Evolutionary conservation across 441 rosid species (phyloP).

Genomic region (Gossypium schwendimanii): DNA sequence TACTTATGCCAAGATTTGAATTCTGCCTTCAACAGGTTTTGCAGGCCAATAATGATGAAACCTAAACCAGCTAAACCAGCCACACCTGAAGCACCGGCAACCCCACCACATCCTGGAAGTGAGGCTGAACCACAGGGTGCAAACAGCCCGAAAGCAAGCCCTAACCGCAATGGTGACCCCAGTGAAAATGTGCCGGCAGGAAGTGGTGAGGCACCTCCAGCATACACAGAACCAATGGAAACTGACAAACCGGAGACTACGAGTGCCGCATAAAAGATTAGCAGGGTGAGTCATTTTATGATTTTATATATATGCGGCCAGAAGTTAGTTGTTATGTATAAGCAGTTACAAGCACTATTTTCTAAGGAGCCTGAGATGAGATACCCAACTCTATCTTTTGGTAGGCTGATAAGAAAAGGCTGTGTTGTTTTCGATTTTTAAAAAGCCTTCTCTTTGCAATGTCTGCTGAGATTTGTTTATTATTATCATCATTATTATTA

Average conservation of each 20-base stretch:
- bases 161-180: neutral
- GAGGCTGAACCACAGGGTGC: slow-evolving; percentile 35
- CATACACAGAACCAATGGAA: slow-evolving; percentile 62
- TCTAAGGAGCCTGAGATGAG: neutral
- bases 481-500: neutral
- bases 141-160: slow-evolving; percentile 14
- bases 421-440: slow-evolving; percentile 9
- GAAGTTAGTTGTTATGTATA: slow-evolving; percentile 9
- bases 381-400: neutral
- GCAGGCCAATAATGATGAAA: slow-evolving; percentile 79
- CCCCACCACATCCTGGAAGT: slow-evolving; percentile 48
- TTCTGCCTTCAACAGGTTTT: slow-evolving; percentile 39
- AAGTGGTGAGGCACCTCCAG: slow-evolving; percentile 33
- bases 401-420: slow-evolving; percentile 1
- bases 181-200: slow-evolving; percentile 22
- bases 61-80: slow-evolving; percentile 67
- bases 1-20: neutral
- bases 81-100: slow-evolving; percentile 41
- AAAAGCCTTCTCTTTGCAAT: slow-evolving; percentile 11
- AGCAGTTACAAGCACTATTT: slow-evolving; percentile 5
- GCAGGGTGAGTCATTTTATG: neutral
- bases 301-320: neutral
- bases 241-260: slow-evolving; percentile 44
- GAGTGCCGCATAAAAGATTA: slow-evolving; percentile 20
- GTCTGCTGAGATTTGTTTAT: slow-evolving; percentile 18